phyloP scores from a whole-genome alignment of 2,329 filamentous ascomycete genomes.

The Nigrospora osmanthi region DNA sequence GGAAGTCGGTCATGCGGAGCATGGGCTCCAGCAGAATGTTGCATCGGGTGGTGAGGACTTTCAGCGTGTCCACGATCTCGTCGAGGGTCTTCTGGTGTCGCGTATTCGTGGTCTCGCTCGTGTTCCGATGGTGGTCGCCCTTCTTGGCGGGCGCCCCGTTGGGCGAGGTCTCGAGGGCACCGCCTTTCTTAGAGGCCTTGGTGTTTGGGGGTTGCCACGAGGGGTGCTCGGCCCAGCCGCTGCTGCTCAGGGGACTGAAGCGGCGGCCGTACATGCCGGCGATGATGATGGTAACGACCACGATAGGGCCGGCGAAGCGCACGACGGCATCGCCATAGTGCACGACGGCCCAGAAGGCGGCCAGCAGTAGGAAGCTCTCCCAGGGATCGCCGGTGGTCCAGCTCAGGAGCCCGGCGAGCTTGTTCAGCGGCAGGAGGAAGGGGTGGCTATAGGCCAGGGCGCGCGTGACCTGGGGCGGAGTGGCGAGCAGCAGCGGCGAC shows the following conservation, averaged over 20 bases:
- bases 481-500: conserved; percentile 84
- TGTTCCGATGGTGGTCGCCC: conserved; percentile 31
- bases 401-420: conserved; percentile 74
- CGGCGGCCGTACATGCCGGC: conserved; percentile 86
- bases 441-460: conserved; percentile 94
- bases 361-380: conserved; percentile 90
- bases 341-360: conserved; percentile 75
- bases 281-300: conserved; percentile 73
- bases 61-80: conserved; percentile 91
- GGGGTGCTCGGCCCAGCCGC: conserved; percentile 54
- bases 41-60: conserved; percentile 83
- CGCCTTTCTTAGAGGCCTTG: conserved; percentile 16
- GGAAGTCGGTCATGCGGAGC: conserved; percentile 81
- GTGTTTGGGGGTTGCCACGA: conserved; percentile 4
- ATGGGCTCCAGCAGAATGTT: conserved; percentile 89
- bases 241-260: conserved; percentile 85
- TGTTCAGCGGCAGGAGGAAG: conserved; percentile 84
- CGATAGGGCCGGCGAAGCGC: conserved; percentile 72
- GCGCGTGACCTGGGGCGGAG: conserved; percentile 88
- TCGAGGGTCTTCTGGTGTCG: conserved; percentile 91
- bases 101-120: conserved; percentile 54
- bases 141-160: conserved; percentile 16
- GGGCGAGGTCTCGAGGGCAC: conserved; percentile 19
- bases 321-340: conserved; percentile 84
- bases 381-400: conserved; percentile 93